Evolutionary conservation across 371 early-diverging fungal species (phyloP), one percentile per base, ranked within the genome.

Genomic region (Syncephalastrum racemosum): DNA sequence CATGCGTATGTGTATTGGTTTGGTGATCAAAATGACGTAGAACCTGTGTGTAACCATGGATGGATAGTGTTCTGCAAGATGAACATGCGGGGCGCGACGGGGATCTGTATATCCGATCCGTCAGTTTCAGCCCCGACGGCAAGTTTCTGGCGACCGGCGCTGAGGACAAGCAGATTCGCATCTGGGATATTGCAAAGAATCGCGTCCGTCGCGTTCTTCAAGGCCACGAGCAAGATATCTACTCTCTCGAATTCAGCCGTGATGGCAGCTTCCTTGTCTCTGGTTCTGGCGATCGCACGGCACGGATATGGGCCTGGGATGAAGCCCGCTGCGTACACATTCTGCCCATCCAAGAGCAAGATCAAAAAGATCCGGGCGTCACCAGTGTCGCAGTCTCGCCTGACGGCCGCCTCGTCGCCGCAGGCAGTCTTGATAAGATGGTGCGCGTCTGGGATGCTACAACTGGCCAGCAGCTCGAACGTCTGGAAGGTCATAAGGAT

Each of bases 221-320:
- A 44, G 99, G 99, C 8, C 99, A 99, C 67, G 93, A 91, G 42
- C 93, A 93, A 70, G 98, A 97, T 67, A 96, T 98, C 60, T 97
- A 97, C 66, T 89, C 91, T 23, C 77, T 98, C 60, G 99, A 96
- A 59, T 97, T 95, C 72, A 92, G 94, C 58, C 75, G 89, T 14
- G 94, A 97, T 71, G 97, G 98, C 22, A 78, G 85, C 56, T 84
- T 84, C 40, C 84, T 99, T 46, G 92, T 96, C 7, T 91, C 91
- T 14, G 99, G 98, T 27, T 90, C 91, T 23, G 98, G 98, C 39
- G 99, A 99, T 73, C 84, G 90, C 55, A 95, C 92, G 0, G 89
- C 86, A 41, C 71, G 91, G 46, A 80, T 96, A 47, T 96, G 96
- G 96, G 89, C 90, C 64, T 82, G 89, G 77, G 85, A 88, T 22